Base-by-base conservation (phyloP, 176 grass and related monocot species). In the Avena sativa region DNA sequence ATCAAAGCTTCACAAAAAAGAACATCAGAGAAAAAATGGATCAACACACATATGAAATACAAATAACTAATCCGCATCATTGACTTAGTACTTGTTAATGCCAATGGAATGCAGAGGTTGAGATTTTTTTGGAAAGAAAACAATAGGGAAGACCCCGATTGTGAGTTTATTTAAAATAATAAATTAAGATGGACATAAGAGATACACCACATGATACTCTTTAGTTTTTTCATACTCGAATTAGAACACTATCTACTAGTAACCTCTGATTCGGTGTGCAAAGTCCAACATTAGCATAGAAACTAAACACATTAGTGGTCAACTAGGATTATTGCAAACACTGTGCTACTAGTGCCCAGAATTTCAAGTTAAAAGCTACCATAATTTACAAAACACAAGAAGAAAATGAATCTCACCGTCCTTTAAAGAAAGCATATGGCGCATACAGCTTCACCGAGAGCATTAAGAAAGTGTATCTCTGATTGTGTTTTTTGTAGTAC, bases 361-460 rank as follows among this genome's bases (percentile, higher is more conserved):
- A 23, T 47, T 9, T 0, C 40, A 23, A n/a, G n/a, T 6, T 6
- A 23, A 23, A 47, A 40, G 16, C 32, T 69, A 9, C 7, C 36
- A 7, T 69, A 38, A 69, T 4, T 38, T 9, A 69, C 3, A 14
- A 2, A 77, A 7, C 9, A 79, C 7, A 9, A 4, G 17, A 0
- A 79, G 4, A 19, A 47, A 12, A 53, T 17, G 6, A 9, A 14
- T 19, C 84, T 79, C 23, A 86, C 76, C 75, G 5, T 79, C 75
- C 63, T 79, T 79, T 86, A 76, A 79, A 79, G 49, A 86, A 86
- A 2, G 23, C 48, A 47, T 30, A 86, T 1, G 84, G 75, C 2
- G 75, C 63, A n/a, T 70, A 86, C 1, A 86, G 17, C 21, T 79
- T 86, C 0, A 51, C 74, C 19, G 58, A 0, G 55, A 44, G 36